A percentile compares a stretch with the other conserved stretches of the same genome.
These are phyloP conservation scores for Suillus subaureus DNA, from an alignment of 768 basidiomycete species.

Conservation along the genomic window DNA sequence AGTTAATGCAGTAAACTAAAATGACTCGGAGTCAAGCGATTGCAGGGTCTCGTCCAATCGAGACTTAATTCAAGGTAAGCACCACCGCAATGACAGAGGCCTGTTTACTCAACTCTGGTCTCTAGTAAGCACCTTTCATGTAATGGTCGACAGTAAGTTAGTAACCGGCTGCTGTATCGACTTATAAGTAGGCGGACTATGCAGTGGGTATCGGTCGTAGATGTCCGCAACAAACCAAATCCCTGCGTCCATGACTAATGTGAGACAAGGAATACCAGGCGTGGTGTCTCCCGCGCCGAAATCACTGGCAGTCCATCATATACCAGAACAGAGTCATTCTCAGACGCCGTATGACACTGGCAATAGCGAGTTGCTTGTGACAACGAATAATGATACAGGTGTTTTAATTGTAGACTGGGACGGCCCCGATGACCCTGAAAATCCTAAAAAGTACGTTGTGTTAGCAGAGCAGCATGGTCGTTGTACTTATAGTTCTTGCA, in stretches of 20 bases:
- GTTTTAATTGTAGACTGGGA: background rate
- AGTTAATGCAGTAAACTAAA: background rate
- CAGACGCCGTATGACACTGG: background rate
- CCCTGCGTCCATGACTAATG: background rate
- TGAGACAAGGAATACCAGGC: background rate
- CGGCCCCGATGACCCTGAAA: background rate
- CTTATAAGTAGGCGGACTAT: background rate
- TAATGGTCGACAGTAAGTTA: background rate
- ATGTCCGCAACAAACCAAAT: background rate
- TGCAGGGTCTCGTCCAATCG: background rate
- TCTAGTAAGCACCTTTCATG: background rate
- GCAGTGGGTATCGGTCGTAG: background rate
- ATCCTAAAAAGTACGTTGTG: constrained; percentile 1
- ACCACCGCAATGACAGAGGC: background rate
- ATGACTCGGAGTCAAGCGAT: background rate
- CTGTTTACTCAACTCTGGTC: background rate
- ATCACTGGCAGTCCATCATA: background rate
- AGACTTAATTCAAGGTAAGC: background rate
- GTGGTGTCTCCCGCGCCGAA: background rate
- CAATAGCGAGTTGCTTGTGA: background rate
- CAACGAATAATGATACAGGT: background rate
- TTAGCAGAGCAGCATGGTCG: background rate
- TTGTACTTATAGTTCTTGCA: background rate
- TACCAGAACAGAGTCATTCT: background rate
- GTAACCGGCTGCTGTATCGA: background rate